Evolutionary conservation across 1,139 yeast species (phyloP).

Genomic region (Sugiyamaella sp.): DNA sequence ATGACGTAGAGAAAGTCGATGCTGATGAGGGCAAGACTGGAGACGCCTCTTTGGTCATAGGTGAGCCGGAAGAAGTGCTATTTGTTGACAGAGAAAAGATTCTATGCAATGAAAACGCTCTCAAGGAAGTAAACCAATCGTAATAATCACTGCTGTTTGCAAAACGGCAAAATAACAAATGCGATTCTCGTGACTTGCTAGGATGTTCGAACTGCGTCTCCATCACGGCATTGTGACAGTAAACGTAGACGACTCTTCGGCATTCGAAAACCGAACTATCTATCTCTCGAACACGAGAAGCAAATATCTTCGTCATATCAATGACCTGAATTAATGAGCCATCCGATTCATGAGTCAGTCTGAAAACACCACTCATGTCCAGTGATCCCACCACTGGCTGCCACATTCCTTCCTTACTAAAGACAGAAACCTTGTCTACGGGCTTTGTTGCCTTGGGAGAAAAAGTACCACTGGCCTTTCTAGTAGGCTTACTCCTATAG

Average conservation of each 20-base stretch:
- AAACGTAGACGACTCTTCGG: slow-evolving; percentile 48
- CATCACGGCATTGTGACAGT: slow-evolving; percentile 20
- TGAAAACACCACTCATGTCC: slow-evolving; percentile 65
- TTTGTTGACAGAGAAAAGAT: slow-evolving; percentile 43
- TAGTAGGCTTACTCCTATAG: slow-evolving; percentile 16
- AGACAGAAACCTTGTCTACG: slow-evolving; percentile 12
- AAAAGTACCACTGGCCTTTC: slow-evolving; percentile 12
- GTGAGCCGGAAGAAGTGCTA: neutral
- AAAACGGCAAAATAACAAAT: slow-evolving; percentile 52
- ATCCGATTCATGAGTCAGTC: slow-evolving; percentile 64
- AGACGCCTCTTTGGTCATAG: neutral
- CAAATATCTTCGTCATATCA: slow-evolving; percentile 56
- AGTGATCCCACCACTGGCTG: slow-evolving; percentile 74
- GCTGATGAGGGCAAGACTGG: slow-evolving; percentile 6
- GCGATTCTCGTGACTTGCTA: slow-evolving; percentile 19
- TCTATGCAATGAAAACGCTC: slow-evolving; percentile 67
- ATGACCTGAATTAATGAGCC: slow-evolving; percentile 67
- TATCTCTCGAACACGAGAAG: slow-evolving; percentile 69
- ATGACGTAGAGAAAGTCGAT: slow-evolving; percentile 2
- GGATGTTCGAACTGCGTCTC: slow-evolving; percentile 21
- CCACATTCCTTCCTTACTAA: slow-evolving; percentile 49
- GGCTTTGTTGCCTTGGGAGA: slow-evolving; percentile 18
- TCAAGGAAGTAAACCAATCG: slow-evolving; percentile 80
- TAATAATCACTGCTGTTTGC: slow-evolving; percentile 73
- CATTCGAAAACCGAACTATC: slow-evolving; percentile 70